Percentiles rank a stretch among this genome's conserved stretches.
Conservation (phyloP, 2,329 filamentous ascomycete species). For the Trichophyton mentagrophytes region DNA sequence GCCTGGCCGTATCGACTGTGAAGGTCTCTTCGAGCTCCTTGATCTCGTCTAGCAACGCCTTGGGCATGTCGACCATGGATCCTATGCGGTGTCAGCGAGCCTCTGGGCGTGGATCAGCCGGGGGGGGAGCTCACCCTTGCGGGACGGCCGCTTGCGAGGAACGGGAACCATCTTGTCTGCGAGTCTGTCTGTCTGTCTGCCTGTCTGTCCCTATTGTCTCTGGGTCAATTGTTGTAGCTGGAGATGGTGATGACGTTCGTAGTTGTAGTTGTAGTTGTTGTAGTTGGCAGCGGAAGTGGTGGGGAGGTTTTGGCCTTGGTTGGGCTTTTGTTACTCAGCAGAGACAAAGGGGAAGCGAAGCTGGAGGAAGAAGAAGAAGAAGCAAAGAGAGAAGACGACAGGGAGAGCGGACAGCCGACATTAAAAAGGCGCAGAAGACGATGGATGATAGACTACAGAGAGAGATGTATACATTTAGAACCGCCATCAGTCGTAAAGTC, state of each 20-base stretch:
- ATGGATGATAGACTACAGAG: neutral
- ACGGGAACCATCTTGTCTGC: conserved; percentile 49
- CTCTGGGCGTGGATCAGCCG: neutral
- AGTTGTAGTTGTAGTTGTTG: neutral
- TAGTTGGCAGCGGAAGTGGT: neutral
- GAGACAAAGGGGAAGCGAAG: neutral
- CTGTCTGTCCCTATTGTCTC: too few species aligned
- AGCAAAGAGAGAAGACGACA: too few species aligned
- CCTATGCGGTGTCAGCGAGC: conserved; percentile 39
- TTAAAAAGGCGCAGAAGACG: neutral
- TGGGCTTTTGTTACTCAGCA: neutral
- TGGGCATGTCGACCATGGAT: conserved; percentile 82
- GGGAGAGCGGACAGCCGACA: neutral
- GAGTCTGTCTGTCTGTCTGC: neutral
- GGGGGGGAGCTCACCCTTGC: conserved; percentile 55
- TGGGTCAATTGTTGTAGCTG: too few species aligned
- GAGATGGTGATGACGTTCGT: neutral
- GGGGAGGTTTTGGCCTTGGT: neutral
- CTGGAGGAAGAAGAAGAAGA: neutral
- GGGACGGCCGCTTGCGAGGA: conserved; percentile 52
- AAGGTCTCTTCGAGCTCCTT: conserved; percentile 73
- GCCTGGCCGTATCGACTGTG: conserved; percentile 60
- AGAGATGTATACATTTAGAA: neutral
- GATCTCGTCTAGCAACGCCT: conserved; percentile 70
- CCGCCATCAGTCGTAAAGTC: neutral